A percentile compares a stretch with the other conserved stretches of the same genome.
Evolutionary conservation across 441 rosid genomes (phyloP).

Genomic region (Sinapis alba): DNA sequence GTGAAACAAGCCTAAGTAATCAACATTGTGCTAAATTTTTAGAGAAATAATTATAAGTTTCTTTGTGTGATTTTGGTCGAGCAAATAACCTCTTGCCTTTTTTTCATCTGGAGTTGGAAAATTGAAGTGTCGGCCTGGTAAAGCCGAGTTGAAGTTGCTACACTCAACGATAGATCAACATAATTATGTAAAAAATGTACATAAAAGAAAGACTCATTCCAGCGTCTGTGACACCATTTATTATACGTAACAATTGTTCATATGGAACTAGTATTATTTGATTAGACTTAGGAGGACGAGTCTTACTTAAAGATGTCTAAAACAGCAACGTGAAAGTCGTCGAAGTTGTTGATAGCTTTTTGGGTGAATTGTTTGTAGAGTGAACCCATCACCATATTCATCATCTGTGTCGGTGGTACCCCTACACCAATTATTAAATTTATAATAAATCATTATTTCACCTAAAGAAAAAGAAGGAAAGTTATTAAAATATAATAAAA

Average conservation of each 20-base stretch:
- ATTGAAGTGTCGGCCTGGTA: slow-evolving; percentile 87
- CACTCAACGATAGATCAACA: slow-evolving; percentile 7
- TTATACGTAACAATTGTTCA: background rate
- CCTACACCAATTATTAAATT: slow-evolving; percentile 34
- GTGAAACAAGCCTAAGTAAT: slow-evolving; percentile 46
- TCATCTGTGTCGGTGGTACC: slow-evolving; percentile 56
- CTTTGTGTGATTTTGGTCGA: background rate
- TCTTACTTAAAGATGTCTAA: slow-evolving; percentile 82
- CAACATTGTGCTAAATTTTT: background rate
- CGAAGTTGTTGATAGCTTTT: slow-evolving; percentile 51
- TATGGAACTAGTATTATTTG: background rate
- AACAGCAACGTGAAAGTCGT: slow-evolving; percentile 72
- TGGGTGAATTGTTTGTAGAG: slow-evolving; percentile 59
- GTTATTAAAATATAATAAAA: background rate
- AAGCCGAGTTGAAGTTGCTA: slow-evolving; percentile 81
- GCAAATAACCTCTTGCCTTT: slow-evolving; percentile 46
- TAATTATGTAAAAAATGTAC: background rate
- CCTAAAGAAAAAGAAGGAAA: background rate
- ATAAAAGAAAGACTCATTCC: background rate
- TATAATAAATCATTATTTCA: background rate
- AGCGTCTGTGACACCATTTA: background rate
- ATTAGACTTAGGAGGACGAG: background rate
- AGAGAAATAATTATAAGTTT: background rate
- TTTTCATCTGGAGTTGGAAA: slow-evolving; percentile 51
- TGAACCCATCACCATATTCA: slow-evolving; percentile 59